phyloP scores from a whole-genome alignment of 2,329 filamentous ascomycete species.

The Lachnellula subtilissima region DNA sequence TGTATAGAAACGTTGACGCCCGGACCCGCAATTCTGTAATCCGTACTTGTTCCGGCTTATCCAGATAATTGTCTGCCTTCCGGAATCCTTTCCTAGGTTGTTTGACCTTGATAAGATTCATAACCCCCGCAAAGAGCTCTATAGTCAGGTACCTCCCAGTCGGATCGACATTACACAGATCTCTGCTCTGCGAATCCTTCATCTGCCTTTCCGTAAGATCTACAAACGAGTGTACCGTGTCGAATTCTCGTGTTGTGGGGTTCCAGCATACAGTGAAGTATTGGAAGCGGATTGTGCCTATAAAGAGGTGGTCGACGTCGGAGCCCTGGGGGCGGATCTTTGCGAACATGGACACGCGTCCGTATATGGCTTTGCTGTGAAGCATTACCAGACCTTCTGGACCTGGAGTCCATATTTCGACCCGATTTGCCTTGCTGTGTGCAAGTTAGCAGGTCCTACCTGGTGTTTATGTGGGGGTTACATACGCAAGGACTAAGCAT shows the following conservation, averaged over 20 bases:
- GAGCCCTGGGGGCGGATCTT: slow-evolving; percentile 71
- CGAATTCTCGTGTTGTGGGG: slow-evolving; percentile 44
- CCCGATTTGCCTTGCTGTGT: slow-evolving; percentile 70
- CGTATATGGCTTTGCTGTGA: slow-evolving; percentile 71
- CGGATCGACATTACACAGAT: slow-evolving; percentile 80
- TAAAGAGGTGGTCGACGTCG: slow-evolving; percentile 77
- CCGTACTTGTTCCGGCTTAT: slow-evolving; percentile 55
- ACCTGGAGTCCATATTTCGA: slow-evolving; percentile 74
- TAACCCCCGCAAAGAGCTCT: slow-evolving; percentile 64
- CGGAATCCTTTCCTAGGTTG: slow-evolving; percentile 46
- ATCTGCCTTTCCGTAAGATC: slow-evolving; percentile 56
- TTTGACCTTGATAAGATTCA: slow-evolving; percentile 59
- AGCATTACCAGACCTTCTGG: slow-evolving; percentile 61
- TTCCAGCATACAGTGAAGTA: slow-evolving; percentile 93
- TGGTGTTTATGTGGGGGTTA: not conserved
- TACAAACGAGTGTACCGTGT: slow-evolving; percentile 45
- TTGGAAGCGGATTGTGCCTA: slow-evolving; percentile 83
- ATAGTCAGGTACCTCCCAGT: slow-evolving; percentile 63
- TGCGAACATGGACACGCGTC: slow-evolving; percentile 80
- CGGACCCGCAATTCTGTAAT: slow-evolving; percentile 64
- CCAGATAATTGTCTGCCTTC: slow-evolving; percentile 44
- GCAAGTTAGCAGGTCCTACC: slow-evolving; percentile 17
- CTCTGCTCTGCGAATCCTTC: slow-evolving; percentile 76
- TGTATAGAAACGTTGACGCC: slow-evolving; percentile 61
- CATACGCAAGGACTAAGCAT: slow-evolving; percentile 84